Base-by-base conservation (phyloP, 768 basidiomycete species). In the Rhodotorula toruloides region DNA sequence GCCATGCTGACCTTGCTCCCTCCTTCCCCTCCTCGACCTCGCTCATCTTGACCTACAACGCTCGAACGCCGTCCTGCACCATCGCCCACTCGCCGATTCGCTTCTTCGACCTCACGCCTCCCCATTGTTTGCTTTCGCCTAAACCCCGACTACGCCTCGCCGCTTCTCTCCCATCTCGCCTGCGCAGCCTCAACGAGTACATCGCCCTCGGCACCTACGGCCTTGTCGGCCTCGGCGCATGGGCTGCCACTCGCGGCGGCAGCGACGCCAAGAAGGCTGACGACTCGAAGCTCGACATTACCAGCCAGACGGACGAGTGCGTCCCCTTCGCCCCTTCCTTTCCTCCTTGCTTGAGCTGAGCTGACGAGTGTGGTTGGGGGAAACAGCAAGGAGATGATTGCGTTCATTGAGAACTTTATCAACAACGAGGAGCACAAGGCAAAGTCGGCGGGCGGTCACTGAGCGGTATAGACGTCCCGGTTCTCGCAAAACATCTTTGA, bases 361-460 rank as follows among this genome's bases (percentile, higher is more conserved):
- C 36, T 29, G 46, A 10, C n/a, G 39, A 37, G 36, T 19, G 11
- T 48, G 2, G 5, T 21, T 16, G n/a, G 21, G 22, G 44, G 3
- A 21, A 6, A 27, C 37, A 67, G 66, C 21, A 44, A 53, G 16
- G 66, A 67, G 56, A 61, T 62, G 60, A 47, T 61, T 39, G 66
- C 66, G 44, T 67, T 67, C 61, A 52, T 67, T 31, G 49, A 67
- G 56, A 63, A 67, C 58, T 67, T 67, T 40, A 67, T 67, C 66
- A 67, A 67, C 56, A 57, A 61, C 54, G 61, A 62, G 22, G 66
- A 67, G 56, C 66, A 67, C 61, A 44, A 67, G 56, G 66, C 58
- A 56, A 67, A 67, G 61, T n/a, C 60, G 8, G 32, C 16, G 2
- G 56, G 56, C 43, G n/a, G 27, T 21, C 66, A 67, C 66, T 67